Evolutionary conservation across 2,329 filamentous ascomycete species (phyloP).

Genomic region (Beauveria sp.): DNA sequence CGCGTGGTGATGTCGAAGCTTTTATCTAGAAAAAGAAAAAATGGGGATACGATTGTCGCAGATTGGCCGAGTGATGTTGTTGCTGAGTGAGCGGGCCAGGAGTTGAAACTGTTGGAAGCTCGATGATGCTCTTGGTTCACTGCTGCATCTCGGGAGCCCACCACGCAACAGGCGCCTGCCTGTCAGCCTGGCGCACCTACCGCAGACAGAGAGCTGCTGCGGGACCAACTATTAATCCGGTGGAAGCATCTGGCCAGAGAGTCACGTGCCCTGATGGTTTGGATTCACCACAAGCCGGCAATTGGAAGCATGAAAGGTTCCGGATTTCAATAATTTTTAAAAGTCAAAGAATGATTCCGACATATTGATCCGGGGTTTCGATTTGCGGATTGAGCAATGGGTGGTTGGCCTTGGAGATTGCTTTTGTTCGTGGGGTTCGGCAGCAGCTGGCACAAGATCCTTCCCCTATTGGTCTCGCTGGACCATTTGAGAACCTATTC

Average conservation of each 20-base stretch:
- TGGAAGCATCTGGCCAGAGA: background rate
- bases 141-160: conserved; percentile 5
- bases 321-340: too few relatives aligned
- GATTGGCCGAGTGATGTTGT: background rate
- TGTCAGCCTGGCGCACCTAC: conserved; percentile 3
- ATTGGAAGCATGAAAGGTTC: background rate
- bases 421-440: too few relatives aligned
- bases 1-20: background rate
- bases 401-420: too few relatives aligned
- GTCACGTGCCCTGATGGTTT: background rate
- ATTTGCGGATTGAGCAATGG: too few relatives aligned
- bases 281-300: background rate
- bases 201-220: background rate
- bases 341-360: too few relatives aligned
- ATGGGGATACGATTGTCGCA: background rate
- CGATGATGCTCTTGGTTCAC: conserved; percentile 3
- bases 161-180: conserved; percentile 11
- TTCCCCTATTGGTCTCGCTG: background rate
- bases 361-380: too few relatives aligned
- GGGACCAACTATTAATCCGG: conserved; percentile 11
- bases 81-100: background rate
- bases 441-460: background rate
- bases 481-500: background rate
- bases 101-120: conserved; percentile 5
- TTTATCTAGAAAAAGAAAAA: background rate